Evolutionary conservation across 2,329 filamentous ascomycete species (phyloP), one percentile per base, ranked within the genome.

Genomic region (Zymoseptoria ardabiliae): DNA sequence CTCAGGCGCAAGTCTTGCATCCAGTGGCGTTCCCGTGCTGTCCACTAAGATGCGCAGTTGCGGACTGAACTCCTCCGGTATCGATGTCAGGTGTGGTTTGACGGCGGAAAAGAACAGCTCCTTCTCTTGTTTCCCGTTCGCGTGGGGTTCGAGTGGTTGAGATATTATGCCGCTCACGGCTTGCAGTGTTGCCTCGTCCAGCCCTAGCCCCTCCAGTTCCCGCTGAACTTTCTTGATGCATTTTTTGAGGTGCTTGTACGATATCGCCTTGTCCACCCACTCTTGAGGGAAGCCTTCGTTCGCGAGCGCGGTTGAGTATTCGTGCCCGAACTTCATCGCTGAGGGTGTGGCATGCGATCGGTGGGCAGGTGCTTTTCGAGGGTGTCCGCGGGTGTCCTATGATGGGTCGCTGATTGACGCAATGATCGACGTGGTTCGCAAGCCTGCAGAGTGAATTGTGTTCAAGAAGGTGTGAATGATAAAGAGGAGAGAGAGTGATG

Each of bases 211-310:
- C 49, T 80, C 76, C 56, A 96, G 80, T 76, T 96, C 90, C 55
- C 78, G 76, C 64, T 87, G 84, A 54, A 95, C 86, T 70, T 86
- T 87, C 71, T 92, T 93, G 71, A 96, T 87, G 74, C 89, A 90
- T 77, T 95, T 96, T 75, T 96, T 96, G 58, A 96, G 82, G 73
- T 91, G 84, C 51, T 87, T 83, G 72, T 96, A 96, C 2, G 89
- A 90, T 62, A 96, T 89, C 54, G 91, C 90, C 25, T 85, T 86
- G 51, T 87, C 81, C 54, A 91, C 75, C 82, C 82, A 85, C 70
- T 87, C 85, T 54, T 82, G 76, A 7, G 91, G 91, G 71, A 91
- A 96, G 64, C 83, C 87, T 79, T 90, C 87, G 64, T 79, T 82
- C 63, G 83, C 79, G 62, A 96, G 80, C 54, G 82, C 81, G 67